Evolutionary conservation across 306 rosid genomes (phyloP).

Genomic region (Lathyrus aphaca): DNA sequence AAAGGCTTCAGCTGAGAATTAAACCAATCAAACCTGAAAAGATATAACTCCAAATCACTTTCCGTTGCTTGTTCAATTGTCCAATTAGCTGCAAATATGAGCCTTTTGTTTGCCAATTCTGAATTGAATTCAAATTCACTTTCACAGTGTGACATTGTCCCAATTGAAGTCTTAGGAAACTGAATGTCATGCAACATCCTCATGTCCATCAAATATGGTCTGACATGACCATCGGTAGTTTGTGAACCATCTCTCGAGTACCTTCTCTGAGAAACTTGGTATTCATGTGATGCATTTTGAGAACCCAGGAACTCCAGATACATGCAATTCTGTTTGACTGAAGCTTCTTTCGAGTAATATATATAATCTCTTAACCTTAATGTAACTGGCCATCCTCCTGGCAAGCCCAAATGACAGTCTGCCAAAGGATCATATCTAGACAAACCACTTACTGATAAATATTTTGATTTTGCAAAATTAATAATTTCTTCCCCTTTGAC

Average conservation of each 20-base stretch:
- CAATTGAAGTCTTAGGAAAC: conserved; percentile 54
- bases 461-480: conserved; percentile 51
- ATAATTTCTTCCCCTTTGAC: conserved; percentile 56
- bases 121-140: conserved; percentile 44
- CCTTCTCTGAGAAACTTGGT: conserved; percentile 41
- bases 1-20: conserved; percentile 59
- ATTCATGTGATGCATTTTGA: conserved; percentile 60
- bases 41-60: conserved; percentile 67
- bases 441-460: conserved; percentile 45
- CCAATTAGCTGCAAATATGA: conserved; percentile 85
- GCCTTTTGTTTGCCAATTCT: conserved; percentile 55
- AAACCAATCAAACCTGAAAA: conserved; percentile 69
- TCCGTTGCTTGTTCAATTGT: conserved; percentile 74
- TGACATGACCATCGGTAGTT: conserved; percentile 34
- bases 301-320: conserved; percentile 72
- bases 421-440: conserved; percentile 45
- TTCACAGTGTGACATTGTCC: conserved; percentile 15
- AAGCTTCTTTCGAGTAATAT: conserved; percentile 66
- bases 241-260: conserved; percentile 28
- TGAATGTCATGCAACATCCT: conserved; percentile 44
- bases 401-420: conserved; percentile 53
- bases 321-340: conserved; percentile 69
- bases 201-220: conserved; percentile 48
- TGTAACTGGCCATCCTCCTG: conserved; percentile 90
- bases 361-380: conserved; percentile 60